A percentile compares a stretch with the other conserved stretches of the same genome.
Conservation (phyloP, 2,329 filamentous ascomycete species). For the Sclerotinia spermophila region DNA sequence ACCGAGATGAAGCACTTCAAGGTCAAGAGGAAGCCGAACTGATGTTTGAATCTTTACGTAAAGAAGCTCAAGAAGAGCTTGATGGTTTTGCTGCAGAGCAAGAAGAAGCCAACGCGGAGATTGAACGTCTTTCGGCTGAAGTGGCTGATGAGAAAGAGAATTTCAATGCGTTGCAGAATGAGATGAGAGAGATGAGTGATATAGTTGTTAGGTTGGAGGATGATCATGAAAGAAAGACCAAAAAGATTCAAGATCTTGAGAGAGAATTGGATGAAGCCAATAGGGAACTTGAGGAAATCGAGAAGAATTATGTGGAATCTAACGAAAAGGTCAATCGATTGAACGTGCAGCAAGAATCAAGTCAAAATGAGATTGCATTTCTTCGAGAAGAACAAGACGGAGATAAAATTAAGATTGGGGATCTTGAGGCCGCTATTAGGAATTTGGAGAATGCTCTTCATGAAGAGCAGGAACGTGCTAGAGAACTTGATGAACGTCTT, state of each 20-base stretch:
- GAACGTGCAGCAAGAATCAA: constrained; percentile 86
- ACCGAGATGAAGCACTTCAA: constrained; percentile 80
- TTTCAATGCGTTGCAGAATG: constrained; percentile 84
- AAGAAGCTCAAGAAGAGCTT: constrained; percentile 64
- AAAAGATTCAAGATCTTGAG: constrained; percentile 78
- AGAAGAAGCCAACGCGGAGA: constrained; percentile 68
- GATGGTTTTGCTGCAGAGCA: constrained; percentile 66
- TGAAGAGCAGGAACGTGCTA: constrained; percentile 75
- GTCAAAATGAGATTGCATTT: constrained; percentile 91
- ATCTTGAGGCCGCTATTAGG: constrained; percentile 79
- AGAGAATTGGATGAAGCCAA: constrained; percentile 79
- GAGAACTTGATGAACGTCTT: constrained; percentile 71
- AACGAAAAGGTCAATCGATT: constrained; percentile 86
- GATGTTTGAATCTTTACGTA: constrained; percentile 58
- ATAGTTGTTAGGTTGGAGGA: constrained; percentile 84
- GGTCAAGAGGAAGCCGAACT: constrained; percentile 55
- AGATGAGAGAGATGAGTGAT: constrained; percentile 90
- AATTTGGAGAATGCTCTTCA: constrained; percentile 74
- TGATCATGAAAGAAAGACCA: constrained; percentile 74
- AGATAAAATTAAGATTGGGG: constrained; percentile 97
- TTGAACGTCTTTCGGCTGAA: constrained; percentile 66
- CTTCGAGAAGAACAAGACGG: constrained; percentile 92
- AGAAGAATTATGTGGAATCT: constrained; percentile 77
- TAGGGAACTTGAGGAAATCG: constrained; percentile 79
- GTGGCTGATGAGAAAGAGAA: constrained; percentile 77